A percentile compares a stretch with the other conserved stretches of the same genome.
Evolutionary conservation across 2,329 filamentous ascomycete species (phyloP).

Genomic region (Alternaria sp.): DNA sequence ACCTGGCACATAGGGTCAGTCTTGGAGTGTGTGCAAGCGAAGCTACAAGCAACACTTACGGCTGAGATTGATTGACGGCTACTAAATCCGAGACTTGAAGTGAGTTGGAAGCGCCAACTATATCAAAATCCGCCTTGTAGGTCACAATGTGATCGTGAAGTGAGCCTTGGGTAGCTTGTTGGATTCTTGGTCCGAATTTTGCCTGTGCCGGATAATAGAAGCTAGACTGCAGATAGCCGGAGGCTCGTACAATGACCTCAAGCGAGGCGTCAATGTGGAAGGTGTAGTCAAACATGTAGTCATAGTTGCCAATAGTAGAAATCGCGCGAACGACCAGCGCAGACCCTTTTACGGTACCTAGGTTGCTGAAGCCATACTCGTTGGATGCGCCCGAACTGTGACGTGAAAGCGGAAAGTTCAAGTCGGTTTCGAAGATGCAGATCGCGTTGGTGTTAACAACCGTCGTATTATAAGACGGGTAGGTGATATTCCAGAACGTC

Average conservation of each 20-base stretch:
- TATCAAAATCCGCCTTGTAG: constrained; percentile 55
- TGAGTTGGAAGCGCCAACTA: constrained; percentile 47
- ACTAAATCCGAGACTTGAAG: constrained; percentile 40
- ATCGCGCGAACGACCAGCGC: constrained; percentile 51
- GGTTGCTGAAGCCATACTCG: constrained; percentile 35
- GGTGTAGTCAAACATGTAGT: constrained; percentile 47
- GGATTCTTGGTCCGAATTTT: constrained; percentile 52
- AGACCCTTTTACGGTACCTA: constrained; percentile 43
- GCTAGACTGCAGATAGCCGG: constrained; percentile 43
- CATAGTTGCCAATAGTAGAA: constrained; percentile 57
- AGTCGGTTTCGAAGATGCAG: constrained; percentile 53
- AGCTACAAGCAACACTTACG: background rate
- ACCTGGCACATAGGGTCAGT: constrained; percentile 25
- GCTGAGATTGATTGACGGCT: background rate
- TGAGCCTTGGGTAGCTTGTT: constrained; percentile 47
- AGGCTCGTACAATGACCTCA: constrained; percentile 46
- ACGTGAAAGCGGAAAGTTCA: constrained; percentile 46
- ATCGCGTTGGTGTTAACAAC: constrained; percentile 50
- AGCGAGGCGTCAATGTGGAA: constrained; percentile 48
- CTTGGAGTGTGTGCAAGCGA: constrained; percentile 20
- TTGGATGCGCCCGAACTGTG: constrained; percentile 38
- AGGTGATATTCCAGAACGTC: constrained; percentile 60
- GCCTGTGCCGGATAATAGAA: constrained; percentile 46
- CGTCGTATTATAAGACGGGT: constrained; percentile 56
- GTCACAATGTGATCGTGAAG: constrained; percentile 43